Base-by-base conservation (phyloP, 176 grass and related monocot genomes). In the Ananas comosus region DNA sequence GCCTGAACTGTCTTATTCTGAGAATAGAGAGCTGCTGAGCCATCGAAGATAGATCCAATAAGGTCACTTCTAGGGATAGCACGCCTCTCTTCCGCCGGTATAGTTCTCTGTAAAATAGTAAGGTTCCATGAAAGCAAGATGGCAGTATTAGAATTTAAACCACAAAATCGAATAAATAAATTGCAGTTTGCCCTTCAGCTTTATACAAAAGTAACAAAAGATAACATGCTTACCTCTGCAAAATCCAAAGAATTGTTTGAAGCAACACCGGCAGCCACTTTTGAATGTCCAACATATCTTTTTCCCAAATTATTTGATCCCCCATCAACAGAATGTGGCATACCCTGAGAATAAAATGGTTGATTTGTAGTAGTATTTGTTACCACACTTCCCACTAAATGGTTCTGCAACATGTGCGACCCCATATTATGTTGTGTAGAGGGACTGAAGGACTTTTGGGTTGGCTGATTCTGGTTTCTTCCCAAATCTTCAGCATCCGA, bases 291-390 rank as follows among this genome's bases (percentile, higher is more conserved):
- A 48, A 53, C 23, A 63, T 69, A 69, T 27, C 52, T 50, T 27
- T 69, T n/a, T 12, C 61, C 75, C 17, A 14, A 13, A 33, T 11
- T 69, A 61, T 69, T 77, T 69, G 75, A 77, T 67, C 64, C 51
- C 56, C 65, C n/a, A 42, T 67, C 51, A 19, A 54, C 2, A 53
- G 74, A 67, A 17, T 67, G 23, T 27, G 50, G 27, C 24, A 67
- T 9, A 21, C 50, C 51, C n/a, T 76, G 74, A 42, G 64, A 67
- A n/a, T 53, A 48, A 16, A 33, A 57, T 48, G 16, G 1, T 50
- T 69, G 51, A 11, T 69, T 69, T 18, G 65, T 28, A 12, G 59
- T 25, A n/a, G 75, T 27, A 69, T 48, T 69, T 11, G 17, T 77
- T 12, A 29, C 66, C n/a, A 69, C 57, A 61, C 49, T 50, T 57